Conservation (phyloP, 768 basidiomycete genomes). For the Lentinula guzmanii region DNA sequence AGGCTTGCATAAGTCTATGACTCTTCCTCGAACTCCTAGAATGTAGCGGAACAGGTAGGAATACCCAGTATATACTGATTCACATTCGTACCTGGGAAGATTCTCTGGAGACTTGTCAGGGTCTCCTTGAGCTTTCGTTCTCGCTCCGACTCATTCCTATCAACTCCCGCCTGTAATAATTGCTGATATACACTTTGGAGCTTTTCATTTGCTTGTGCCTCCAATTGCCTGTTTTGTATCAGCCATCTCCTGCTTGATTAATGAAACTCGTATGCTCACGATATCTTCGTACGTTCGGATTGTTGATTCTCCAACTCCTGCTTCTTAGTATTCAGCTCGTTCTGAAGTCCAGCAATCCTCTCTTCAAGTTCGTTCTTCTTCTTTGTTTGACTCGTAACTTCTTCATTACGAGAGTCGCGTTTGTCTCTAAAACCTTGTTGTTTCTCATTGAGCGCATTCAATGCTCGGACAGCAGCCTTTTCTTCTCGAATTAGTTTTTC, state of each 20-base stretch:
- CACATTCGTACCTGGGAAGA: conserved; percentile 70
- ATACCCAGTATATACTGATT: neutral
- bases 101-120: conserved; percentile 72
- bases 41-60: neutral
- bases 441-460: conserved; percentile 63
- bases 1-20: conserved; percentile 93
- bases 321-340: conserved; percentile 58
- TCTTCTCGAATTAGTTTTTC: conserved; percentile 79
- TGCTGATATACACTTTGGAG: conserved; percentile 76
- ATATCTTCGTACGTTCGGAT: conserved; percentile 74
- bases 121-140: conserved; percentile 85
- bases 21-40: conserved; percentile 84
- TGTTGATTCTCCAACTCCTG: conserved; percentile 83
- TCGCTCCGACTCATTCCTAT: conserved; percentile 80
- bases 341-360: conserved; percentile 31
- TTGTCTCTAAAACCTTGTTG: conserved; percentile 59
- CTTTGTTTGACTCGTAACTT: conserved; percentile 38
- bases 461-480: conserved; percentile 61
- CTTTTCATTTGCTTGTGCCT: conserved; percentile 90
- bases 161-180: conserved; percentile 85
- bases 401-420: conserved; percentile 49
- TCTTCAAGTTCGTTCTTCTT: conserved; percentile 40
- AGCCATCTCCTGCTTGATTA: neutral
- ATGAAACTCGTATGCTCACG: conserved; percentile 38
- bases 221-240: conserved; percentile 60